Percentiles rank a stretch among this genome's conserved stretches.
phyloP scores from a whole-genome alignment of 768 basidiomycete species.

The Mycena belliarum region DNA sequence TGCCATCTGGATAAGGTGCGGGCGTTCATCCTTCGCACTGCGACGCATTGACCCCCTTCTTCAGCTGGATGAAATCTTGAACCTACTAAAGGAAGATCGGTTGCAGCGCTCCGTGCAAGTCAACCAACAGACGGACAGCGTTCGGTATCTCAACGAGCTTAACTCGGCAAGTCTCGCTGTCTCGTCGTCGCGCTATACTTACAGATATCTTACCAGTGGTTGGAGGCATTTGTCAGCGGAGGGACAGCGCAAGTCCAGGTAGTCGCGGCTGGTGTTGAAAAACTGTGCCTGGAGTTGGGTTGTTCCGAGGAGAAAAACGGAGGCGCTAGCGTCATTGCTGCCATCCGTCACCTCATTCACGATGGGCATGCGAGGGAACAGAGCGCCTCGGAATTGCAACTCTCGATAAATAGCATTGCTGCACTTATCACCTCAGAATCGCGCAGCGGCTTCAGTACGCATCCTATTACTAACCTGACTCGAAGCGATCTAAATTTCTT shows the following conservation, averaged over 20 bases:
- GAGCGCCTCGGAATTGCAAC: conserved; percentile 38
- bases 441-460: conserved; percentile 22
- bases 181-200: neutral
- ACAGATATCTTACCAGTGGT: conserved; percentile 55
- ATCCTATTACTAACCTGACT: no score
- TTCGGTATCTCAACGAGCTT: conserved; percentile 77
- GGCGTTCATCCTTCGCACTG: neutral
- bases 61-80: conserved; percentile 47
- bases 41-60: neutral
- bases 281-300: conserved; percentile 58
- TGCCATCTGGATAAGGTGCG: conserved; percentile 12
- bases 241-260: conserved; percentile 72
- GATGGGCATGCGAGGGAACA: conserved; percentile 38
- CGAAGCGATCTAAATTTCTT: no score
- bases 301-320: conserved; percentile 20
- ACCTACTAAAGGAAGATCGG: conserved; percentile 48
- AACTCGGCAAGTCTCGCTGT: conserved; percentile 51
- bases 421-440: conserved; percentile 30
- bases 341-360: conserved; percentile 37
- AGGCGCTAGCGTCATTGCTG: conserved; percentile 34
- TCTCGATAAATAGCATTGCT: conserved; percentile 39
- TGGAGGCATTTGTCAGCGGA: conserved; percentile 79
- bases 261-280: conserved; percentile 60
- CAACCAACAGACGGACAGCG: conserved; percentile 73
- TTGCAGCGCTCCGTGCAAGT: conserved; percentile 48